Evolutionary conservation across 345 rosid species (phyloP).

Genomic region (Draba incana): DNA sequence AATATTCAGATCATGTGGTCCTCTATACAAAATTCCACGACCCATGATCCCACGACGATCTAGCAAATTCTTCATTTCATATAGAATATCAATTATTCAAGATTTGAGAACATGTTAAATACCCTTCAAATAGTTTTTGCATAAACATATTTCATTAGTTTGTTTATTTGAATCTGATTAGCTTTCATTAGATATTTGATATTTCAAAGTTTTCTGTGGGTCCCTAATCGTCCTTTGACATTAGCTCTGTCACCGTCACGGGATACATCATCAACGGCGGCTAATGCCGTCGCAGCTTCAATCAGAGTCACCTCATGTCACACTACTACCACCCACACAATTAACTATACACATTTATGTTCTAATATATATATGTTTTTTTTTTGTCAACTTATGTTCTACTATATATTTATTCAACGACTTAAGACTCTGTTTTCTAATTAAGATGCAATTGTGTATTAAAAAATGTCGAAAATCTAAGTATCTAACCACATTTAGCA

Average conservation of each 20-base stretch:
- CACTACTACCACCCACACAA: constrained; percentile 18
- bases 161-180: neutral
- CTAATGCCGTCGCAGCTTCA: constrained; percentile 30
- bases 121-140: neutral
- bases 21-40: constrained; percentile 30
- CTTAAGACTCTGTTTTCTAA: neutral
- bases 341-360: constrained; percentile 14
- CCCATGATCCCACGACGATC: constrained; percentile 38
- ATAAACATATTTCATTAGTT: neutral
- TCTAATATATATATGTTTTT: too few species aligned
- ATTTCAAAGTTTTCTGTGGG: neutral
- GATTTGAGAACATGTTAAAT: neutral
- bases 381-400: too few species aligned
- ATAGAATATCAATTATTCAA: neutral
- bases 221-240: constrained; percentile 1
- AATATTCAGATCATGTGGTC: constrained; percentile 29
- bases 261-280: constrained; percentile 34
- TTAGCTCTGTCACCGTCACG: constrained; percentile 29
- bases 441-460: too few species aligned
- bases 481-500: too few species aligned
- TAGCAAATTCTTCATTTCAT: neutral
- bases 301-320: constrained; percentile 34
- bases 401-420: neutral
- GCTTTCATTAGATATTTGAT: neutral
- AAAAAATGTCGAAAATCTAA: too few species aligned